A percentile compares a stretch with the other conserved stretches of the same genome.
These are phyloP conservation scores for Metarhizium guizhouense DNA, from an alignment of 2,329 filamentous ascomycete species.

Conservation along the genomic window DNA sequence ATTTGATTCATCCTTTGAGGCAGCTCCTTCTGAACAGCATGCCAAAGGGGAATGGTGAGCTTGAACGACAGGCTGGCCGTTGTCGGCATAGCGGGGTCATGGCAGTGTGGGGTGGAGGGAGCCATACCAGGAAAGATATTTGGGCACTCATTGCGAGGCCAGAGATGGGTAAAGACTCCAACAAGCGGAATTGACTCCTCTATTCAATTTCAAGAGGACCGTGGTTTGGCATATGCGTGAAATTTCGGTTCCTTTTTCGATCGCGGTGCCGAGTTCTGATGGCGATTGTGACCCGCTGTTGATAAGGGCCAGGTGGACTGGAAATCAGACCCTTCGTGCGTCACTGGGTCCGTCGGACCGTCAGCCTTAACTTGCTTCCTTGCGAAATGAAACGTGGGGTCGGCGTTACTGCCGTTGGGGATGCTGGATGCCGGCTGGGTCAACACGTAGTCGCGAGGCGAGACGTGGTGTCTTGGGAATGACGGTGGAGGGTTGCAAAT, in stretches of 20 bases:
- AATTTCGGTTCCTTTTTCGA: neutral
- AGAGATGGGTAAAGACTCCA: neutral
- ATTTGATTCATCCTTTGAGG: neutral
- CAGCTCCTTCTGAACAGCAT: neutral
- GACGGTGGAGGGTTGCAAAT: neutral
- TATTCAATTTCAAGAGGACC: neutral
- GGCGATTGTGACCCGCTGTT: neutral
- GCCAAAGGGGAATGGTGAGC: neutral
- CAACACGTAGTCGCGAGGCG: neutral
- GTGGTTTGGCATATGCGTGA: neutral
- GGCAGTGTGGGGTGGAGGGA: neutral
- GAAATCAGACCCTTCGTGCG: neutral
- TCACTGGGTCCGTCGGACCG: neutral
- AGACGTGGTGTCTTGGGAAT: neutral
- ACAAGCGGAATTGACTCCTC: neutral
- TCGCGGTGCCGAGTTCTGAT: neutral
- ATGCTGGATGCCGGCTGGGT: neutral
- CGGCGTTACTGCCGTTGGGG: neutral
- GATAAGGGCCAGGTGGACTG: neutral
- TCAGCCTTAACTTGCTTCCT: neutral
- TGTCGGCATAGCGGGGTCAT: conserved; percentile 2
- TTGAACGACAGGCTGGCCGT: neutral
- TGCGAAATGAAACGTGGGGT: neutral
- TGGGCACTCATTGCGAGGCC: conserved; percentile 42
- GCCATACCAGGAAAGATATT: conserved; percentile 44